Conservation (phyloP, 495 filamentous ascomycete genomes). For the Trypethelium eluteriae region DNA sequence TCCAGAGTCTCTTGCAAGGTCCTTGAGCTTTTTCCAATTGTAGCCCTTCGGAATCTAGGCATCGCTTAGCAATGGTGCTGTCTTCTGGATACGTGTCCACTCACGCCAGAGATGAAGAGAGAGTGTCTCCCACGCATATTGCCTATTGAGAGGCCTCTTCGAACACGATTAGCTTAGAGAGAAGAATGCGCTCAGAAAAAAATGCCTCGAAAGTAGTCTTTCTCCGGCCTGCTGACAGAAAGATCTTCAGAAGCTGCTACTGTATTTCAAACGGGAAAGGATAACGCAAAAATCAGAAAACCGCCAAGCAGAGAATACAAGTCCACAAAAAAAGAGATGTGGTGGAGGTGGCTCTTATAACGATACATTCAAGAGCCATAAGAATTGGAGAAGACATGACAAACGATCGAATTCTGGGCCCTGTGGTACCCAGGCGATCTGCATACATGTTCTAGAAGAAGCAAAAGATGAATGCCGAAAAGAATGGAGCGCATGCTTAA, state of each 20-base stretch:
- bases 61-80: background rate
- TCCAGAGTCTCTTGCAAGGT: background rate
- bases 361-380: background rate
- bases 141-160: background rate
- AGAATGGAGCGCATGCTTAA: background rate
- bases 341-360: background rate
- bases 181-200: background rate
- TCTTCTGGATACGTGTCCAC: background rate
- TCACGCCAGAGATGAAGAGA: background rate
- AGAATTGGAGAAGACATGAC: too few relatives aligned
- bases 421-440: too few relatives aligned
- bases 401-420: too few relatives aligned
- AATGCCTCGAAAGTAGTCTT: too few relatives aligned
- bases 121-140: background rate
- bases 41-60: background rate
- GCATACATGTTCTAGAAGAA: too few relatives aligned
- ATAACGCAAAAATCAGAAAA: background rate
- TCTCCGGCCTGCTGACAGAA: too few relatives aligned
- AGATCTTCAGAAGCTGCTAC: too few relatives aligned
- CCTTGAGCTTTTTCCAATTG: slow-evolving; percentile 7
- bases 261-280: background rate
- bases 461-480: background rate
- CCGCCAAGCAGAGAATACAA: background rate
- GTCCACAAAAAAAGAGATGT: background rate
- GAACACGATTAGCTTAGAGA: background rate